phyloP scores from a whole-genome alignment of 371 early-diverging fungal species.

The Dichotomocladium elegans region DNA sequence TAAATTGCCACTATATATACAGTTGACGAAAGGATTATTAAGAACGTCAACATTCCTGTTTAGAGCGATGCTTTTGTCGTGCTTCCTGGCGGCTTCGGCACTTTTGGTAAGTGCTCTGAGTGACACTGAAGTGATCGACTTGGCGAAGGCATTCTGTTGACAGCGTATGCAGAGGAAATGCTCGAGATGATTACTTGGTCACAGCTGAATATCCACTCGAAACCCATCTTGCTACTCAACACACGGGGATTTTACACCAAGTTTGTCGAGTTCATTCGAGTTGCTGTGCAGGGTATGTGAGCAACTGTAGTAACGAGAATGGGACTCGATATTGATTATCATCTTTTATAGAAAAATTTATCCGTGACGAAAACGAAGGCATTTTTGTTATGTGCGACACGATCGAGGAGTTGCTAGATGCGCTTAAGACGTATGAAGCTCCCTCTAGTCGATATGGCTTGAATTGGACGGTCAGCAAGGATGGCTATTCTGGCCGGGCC shows the following conservation, averaged over 20 bases:
- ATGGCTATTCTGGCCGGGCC: slow-evolving; percentile 14
- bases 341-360: slow-evolving; percentile 50
- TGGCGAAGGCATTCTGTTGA: slow-evolving; percentile 6
- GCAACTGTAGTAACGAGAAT: too few species aligned
- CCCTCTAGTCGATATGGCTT: slow-evolving; percentile 51
- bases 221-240: slow-evolving; percentile 77
- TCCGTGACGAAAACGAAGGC: slow-evolving; percentile 35
- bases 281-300: slow-evolving; percentile 46
- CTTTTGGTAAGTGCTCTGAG: slow-evolving; percentile 2
- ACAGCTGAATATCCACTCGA: slow-evolving; percentile 68
- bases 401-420: slow-evolving; percentile 53
- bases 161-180: slow-evolving; percentile 67
- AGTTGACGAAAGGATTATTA: too few species aligned
- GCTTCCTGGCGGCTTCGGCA: slow-evolving; percentile 76
- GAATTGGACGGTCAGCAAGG: slow-evolving; percentile 40
- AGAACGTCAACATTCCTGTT: too few species aligned
- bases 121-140: not conserved
- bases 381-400: slow-evolving; percentile 62
- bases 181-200: slow-evolving; percentile 86
- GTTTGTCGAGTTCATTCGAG: slow-evolving; percentile 59
- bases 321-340: not conserved
- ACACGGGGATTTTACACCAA: slow-evolving; percentile 69
- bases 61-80: slow-evolving; percentile 74
- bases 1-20: slow-evolving; percentile 1
- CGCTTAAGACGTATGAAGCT: slow-evolving; percentile 52